Evolutionary conservation across 1,284 basidiomycete genomes (phyloP).

Genomic region (Taiwanofungus camphoratus): DNA sequence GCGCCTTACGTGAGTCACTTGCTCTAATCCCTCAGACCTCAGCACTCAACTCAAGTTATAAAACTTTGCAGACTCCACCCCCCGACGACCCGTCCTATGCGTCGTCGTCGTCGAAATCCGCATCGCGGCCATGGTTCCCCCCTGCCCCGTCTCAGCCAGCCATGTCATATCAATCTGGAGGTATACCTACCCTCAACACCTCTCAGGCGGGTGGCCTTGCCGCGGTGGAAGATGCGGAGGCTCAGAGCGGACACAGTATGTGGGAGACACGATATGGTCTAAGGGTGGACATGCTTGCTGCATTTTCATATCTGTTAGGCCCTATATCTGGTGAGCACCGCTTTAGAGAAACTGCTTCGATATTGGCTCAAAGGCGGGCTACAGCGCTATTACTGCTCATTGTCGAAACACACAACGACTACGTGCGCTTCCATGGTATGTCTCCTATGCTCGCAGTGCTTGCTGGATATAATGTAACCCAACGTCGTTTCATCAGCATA

Average conservation of each 20-base stretch:
- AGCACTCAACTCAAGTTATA: not conserved
- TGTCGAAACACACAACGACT: slow-evolving; percentile 77
- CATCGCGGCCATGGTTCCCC: slow-evolving; percentile 52
- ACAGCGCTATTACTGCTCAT: slow-evolving; percentile 67
- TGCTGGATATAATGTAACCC: too few species aligned
- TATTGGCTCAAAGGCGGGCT: slow-evolving; percentile 2
- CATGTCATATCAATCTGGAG: slow-evolving; percentile 70
- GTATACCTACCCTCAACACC: slow-evolving; percentile 50
- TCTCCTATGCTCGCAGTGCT: too few species aligned
- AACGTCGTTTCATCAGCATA: slow-evolving; percentile 70
- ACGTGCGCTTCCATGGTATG: slow-evolving; percentile 75
- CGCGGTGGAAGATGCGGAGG: slow-evolving; percentile 39
- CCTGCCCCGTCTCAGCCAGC: slow-evolving; percentile 31
- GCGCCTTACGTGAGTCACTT: slow-evolving; percentile 46
- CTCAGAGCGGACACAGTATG: slow-evolving; percentile 47
- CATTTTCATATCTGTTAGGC: slow-evolving; percentile 64
- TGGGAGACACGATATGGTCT: slow-evolving; percentile 72
- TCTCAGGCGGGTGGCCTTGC: slow-evolving; percentile 37
- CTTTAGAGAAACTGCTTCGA: not conserved
- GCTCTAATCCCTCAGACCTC: not conserved
- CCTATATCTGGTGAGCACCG: slow-evolving; percentile 60
- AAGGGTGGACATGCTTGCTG: slow-evolving; percentile 68
- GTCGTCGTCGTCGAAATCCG: slow-evolving; percentile 25
- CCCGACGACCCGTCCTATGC: slow-evolving; percentile 48
- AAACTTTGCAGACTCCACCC: slow-evolving; percentile 43